These are phyloP conservation scores for Paraconiothyrium sp. DNA, from an alignment of 2,329 filamentous ascomycete species.

Conservation along the genomic window DNA sequence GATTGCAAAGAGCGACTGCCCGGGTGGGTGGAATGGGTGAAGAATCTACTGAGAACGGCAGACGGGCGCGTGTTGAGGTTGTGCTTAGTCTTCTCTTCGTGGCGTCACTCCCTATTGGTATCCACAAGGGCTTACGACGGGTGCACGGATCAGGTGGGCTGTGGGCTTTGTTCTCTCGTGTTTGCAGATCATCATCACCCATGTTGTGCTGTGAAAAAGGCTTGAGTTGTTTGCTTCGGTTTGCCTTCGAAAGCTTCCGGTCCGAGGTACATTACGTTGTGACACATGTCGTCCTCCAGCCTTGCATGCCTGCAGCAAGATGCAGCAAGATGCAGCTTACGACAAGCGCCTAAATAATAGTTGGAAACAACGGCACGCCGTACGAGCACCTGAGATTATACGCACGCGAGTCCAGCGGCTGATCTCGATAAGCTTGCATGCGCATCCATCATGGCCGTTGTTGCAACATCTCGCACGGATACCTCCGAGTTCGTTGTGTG, in stretches of 20 bases:
- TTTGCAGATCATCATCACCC: background rate
- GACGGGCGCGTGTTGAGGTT: background rate
- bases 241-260: background rate
- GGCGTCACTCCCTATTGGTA: constrained; percentile 8
- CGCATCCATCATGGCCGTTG: background rate
- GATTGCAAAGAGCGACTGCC: constrained; percentile 8
- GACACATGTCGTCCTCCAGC: background rate
- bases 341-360: background rate
- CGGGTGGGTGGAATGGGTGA: constrained; percentile 6
- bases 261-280: background rate
- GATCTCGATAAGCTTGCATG: background rate
- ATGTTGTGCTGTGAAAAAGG: background rate
- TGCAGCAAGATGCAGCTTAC: background rate
- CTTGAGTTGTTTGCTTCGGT: background rate
- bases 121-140: constrained; percentile 10
- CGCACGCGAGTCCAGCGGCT: background rate
- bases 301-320: background rate
- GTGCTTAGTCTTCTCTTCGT: background rate
- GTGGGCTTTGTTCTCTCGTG: background rate
- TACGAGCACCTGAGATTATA: background rate
- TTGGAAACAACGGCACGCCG: background rate
- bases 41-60: background rate
- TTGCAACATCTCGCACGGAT: background rate
- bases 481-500: background rate
- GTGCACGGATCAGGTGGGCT: constrained; percentile 4